These are phyloP conservation scores for Apiospora phragmitis DNA, from an alignment of 2,329 filamentous ascomycete genomes.

Conservation along the genomic window DNA sequence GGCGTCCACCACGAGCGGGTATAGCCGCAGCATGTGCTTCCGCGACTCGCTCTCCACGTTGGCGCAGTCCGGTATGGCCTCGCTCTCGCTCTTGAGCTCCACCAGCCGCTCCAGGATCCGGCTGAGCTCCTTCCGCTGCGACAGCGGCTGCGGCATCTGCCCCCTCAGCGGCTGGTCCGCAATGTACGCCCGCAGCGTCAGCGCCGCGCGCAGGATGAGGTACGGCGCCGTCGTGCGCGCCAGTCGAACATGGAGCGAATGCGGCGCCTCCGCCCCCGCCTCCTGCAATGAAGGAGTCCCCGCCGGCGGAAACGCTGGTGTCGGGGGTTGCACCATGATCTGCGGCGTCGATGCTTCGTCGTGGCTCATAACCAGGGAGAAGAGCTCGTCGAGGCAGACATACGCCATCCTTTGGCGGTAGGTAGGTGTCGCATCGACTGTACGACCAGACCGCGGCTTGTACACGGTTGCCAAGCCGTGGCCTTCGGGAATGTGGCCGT, in stretches of 20 bases:
- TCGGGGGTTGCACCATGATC: slow-evolving; percentile 44
- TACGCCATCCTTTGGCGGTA: slow-evolving; percentile 74
- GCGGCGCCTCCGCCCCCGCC: slow-evolving; percentile 27
- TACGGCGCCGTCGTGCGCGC: slow-evolving; percentile 77
- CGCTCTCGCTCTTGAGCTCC: slow-evolving; percentile 66
- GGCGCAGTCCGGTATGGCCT: slow-evolving; percentile 62
- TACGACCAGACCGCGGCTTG: slow-evolving; percentile 68
- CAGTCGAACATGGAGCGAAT: slow-evolving; percentile 55
- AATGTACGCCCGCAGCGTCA: slow-evolving; percentile 81
- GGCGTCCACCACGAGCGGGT: slow-evolving; percentile 72
- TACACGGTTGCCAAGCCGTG: slow-evolving; percentile 50
- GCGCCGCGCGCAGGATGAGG: slow-evolving; percentile 76
- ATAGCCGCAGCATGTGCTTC: slow-evolving; percentile 79
- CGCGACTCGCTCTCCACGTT: slow-evolving; percentile 57
- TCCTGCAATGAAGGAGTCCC: slow-evolving; percentile 20
- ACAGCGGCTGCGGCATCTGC: slow-evolving; percentile 82
- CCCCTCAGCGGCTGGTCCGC: slow-evolving; percentile 90
- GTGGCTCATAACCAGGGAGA: slow-evolving; percentile 62
- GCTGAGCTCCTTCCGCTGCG: slow-evolving; percentile 75
- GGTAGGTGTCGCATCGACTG: slow-evolving; percentile 65
- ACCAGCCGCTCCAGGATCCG: slow-evolving; percentile 70
- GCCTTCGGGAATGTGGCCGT: slow-evolving; percentile 34
- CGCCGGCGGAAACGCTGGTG: slow-evolving; percentile 39
- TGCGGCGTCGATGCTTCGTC: slow-evolving; percentile 38
- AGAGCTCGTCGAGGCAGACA: slow-evolving; percentile 77